phyloP scores from a whole-genome alignment of 371 early-diverging fungal genomes.

The Chytridiales sp. region DNA sequence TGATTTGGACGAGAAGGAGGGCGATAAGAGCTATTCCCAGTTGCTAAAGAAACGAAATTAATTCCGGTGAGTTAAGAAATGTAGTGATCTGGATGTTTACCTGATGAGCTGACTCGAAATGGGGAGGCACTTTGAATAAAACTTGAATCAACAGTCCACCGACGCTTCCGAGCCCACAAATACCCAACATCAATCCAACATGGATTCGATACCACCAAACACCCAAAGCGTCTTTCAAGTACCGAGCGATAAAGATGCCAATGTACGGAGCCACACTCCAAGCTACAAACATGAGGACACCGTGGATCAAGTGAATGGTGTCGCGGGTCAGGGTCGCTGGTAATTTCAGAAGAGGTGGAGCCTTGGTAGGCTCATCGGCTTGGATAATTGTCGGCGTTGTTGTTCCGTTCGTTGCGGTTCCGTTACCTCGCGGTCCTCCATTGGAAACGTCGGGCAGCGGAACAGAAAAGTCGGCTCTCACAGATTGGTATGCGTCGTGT shows the following conservation, averaged over 20 bases:
- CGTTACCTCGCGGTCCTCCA: too few species aligned
- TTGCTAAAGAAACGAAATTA: not conserved
- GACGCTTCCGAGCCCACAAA: constrained; percentile 5
- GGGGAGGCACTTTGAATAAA: too few species aligned
- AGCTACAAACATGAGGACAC: constrained; percentile 39
- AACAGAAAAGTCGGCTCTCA: too few species aligned
- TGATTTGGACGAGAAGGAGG: constrained; percentile 25
- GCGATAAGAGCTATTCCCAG: constrained; percentile 10
- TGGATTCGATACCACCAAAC: constrained; percentile 48
- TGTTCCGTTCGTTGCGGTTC: too few species aligned
- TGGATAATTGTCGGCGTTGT: too few species aligned
- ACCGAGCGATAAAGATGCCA: constrained; percentile 42
- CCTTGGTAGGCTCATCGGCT: too few species aligned
- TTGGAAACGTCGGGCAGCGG: too few species aligned
- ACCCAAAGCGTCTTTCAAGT: constrained; percentile 39
- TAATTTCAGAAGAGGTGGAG: too few species aligned
- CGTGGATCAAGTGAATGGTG: too few species aligned
- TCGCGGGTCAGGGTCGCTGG: too few species aligned
- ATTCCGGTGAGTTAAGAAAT: not conserved
- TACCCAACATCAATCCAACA: constrained; percentile 25
- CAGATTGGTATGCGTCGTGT: too few species aligned
- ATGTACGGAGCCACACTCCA: constrained; percentile 38
- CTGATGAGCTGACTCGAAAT: constrained; percentile 3
- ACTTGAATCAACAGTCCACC: constrained; percentile 9
- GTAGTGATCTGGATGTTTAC: constrained; percentile 1